Evolutionary conservation across 179 eudicot species (phyloP).

Genomic region (Beta lomatogona): DNA sequence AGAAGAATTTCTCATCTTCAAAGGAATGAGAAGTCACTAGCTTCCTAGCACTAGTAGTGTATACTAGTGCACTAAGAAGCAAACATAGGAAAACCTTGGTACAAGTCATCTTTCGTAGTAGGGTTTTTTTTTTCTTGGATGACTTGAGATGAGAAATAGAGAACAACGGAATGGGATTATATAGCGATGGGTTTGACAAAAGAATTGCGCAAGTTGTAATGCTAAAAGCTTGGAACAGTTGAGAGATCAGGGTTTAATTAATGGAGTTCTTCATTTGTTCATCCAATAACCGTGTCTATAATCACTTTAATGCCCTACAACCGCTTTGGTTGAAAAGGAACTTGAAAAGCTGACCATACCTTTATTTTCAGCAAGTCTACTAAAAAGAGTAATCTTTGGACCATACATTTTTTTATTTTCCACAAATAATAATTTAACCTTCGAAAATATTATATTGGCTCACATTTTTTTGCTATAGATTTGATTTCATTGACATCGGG

Average conservation of each 20-base stretch:
- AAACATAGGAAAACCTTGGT: constrained; percentile 32
- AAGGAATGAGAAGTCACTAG: constrained; percentile 11
- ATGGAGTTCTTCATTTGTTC: not conserved
- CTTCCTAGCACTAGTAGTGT: constrained; percentile 33
- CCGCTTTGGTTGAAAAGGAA: not conserved
- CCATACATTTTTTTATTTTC: not conserved
- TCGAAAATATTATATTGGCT: no score
- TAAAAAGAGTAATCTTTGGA: not conserved
- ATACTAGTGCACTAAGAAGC: constrained; percentile 34
- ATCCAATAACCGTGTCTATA: constrained; percentile 9
- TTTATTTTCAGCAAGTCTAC: not conserved
- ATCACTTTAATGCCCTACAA: constrained; percentile 8
- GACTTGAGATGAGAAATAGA: constrained; percentile 15
- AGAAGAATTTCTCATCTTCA: constrained; percentile 25
- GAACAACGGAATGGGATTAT: not conserved
- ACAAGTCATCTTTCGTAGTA: constrained; percentile 21
- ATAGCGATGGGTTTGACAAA: constrained; percentile 4
- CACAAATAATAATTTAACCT: no score
- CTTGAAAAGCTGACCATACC: not conserved
- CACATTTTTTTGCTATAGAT: not conserved
- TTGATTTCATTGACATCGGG: not conserved
- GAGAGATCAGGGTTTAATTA: not conserved
- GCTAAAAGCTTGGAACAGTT: constrained; percentile 19
- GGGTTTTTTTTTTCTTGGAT: not conserved
- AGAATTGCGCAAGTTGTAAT: not conserved